Evolutionary conservation across 176 grass and related monocot species (phyloP), one percentile per base, ranked within the genome.

Genomic region (Saccharum officinarum): DNA sequence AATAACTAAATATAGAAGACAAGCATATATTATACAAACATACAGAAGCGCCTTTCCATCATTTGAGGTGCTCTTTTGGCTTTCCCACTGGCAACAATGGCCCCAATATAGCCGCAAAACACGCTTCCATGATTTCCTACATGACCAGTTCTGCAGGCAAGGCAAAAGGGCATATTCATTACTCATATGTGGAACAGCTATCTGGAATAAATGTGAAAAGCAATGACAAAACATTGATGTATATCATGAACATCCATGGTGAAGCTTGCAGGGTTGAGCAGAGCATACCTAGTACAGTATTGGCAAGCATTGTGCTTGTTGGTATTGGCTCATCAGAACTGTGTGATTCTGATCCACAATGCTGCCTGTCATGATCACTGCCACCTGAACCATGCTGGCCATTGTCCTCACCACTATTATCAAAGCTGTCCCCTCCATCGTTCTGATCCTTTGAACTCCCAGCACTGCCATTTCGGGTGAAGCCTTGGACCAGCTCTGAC

Each of bases 401-500:
- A 75, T 79, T 45, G 34, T 80, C 77, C n/a, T 10, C 83, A 52
- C 66, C 55, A 23, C 39, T 59, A 37, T 86, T 70, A 73, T 84
- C 91, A 75, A 88, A 91, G 47, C 63, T 80, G 72, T 84, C 72
- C 44, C 42, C 85, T 44, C 71, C 84, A 50, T 77, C 61, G 28
- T 90, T 85, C 13, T 86, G 80, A 67, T 82, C 76, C 14, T 73
- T 88, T 14, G 93, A 92, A 55, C 78, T 85, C 22, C 91, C 91
- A 39, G 89, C 84, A 38, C 81, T 86, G 61, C 78, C 93, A 83
- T 89, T 85, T 47, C n/a, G 78, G 39, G 91, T 82, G 78, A 90
- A 84, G 26, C 87, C 89, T 86, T 90, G 89, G 52, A 89, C 75
- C 31, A 92, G 77, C 65, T 90, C 91, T 82, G 87, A 88, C 71